Evolutionary conservation across 2,329 filamentous ascomycete species (phyloP), one percentile per base, ranked within the genome.

Genomic region (Epichloe gansuensis): DNA sequence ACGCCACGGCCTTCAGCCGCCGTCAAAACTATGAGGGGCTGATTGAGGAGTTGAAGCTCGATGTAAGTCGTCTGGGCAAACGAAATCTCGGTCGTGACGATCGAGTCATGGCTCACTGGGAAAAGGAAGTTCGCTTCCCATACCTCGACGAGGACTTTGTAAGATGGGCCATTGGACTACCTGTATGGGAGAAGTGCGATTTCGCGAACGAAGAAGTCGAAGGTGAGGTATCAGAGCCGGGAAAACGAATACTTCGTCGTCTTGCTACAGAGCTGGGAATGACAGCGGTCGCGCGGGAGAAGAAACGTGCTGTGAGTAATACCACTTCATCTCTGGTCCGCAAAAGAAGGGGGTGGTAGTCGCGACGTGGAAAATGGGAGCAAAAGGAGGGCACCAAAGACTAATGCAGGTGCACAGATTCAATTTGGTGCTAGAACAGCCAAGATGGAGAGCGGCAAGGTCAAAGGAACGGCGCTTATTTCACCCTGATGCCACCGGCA

Each of bases 71-170:
- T 25, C 80, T 98, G 1, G 91, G 91, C 1, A 89, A 93, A 68
- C 82, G 93, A n/a, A 98, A 98, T 59, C 77, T 98, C 7, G 94
- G 93, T 4, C 83, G 93, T 9, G 93, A 98, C 63, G 94, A 98
- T 68, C 81, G 93, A 25, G 86, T 91, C 17, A 88, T 96, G 67
- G 84, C 88, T 2, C 80, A 95, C 63, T 97, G 91, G 86, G 82
- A 87, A 13, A 85, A 84, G 55, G 93, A 98, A 68, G 86, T 86
- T 35, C 80, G 93, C 38, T 96, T 94, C 63, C 93, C 94, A 0
- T 98, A 81, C 62, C 77, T 98, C 0, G 93, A 97, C 56, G 93
- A 98, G 67, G 74, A 80, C 3, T 77, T 98, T 45, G 83, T 96
- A n/a, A 75, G 75, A 28, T 93, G 90, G 81, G 86, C 88, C 6